phyloP scores from a whole-genome alignment of 2,329 filamentous ascomycete species.

The Lasiodiplodia hormozganensis region DNA sequence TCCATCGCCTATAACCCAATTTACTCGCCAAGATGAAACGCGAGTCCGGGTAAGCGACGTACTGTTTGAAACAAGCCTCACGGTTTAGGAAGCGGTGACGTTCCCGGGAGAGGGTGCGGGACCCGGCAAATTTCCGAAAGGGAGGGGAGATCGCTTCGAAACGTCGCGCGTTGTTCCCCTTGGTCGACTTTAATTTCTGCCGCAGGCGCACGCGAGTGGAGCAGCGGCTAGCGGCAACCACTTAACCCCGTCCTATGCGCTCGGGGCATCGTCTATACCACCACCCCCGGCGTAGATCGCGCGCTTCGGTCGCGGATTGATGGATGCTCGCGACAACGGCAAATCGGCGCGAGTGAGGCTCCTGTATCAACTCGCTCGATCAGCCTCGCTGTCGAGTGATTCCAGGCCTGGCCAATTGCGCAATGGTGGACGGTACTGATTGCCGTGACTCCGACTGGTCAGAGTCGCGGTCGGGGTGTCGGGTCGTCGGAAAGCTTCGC shows the following conservation, averaged over 20 bases:
- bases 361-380: background rate
- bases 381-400: background rate
- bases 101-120: background rate
- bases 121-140: constrained; percentile 25
- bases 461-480: background rate
- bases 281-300: constrained; percentile 14
- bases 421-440: background rate
- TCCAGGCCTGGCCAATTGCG: background rate
- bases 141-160: constrained; percentile 13
- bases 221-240: background rate
- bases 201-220: background rate
- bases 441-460: background rate
- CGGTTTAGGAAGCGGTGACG: background rate
- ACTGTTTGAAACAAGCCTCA: constrained; percentile 25
- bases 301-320: constrained; percentile 26
- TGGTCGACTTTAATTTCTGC: background rate
- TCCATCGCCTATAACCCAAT: constrained; percentile 16
- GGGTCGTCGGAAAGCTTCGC: background rate
- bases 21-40: constrained; percentile 18
- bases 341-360: constrained; percentile 1
- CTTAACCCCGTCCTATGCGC: background rate
- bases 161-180: background rate
- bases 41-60: constrained; percentile 12
- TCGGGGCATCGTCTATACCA: background rate
- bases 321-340: constrained; percentile 4